Conservation (phyloP, 2,329 filamentous ascomycete species). For the Diaporthe amygdali region DNA sequence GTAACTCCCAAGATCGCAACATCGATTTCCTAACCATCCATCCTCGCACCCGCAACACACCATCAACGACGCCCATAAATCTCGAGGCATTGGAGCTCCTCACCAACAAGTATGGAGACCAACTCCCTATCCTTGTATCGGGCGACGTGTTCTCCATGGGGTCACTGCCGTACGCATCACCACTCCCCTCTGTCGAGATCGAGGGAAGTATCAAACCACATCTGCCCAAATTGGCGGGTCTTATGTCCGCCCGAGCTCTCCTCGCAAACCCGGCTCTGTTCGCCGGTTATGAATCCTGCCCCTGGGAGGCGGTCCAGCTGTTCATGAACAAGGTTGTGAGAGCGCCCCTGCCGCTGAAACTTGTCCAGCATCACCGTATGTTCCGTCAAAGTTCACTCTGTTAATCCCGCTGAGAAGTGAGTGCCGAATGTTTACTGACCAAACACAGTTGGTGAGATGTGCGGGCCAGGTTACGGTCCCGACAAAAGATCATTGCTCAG, state of each 20-base stretch:
- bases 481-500: slow-evolving; percentile 58
- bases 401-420: neutral
- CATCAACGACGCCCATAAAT: slow-evolving; percentile 65
- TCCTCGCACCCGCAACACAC: slow-evolving; percentile 66
- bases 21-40: slow-evolving; percentile 76
- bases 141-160: slow-evolving; percentile 69
- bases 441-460: slow-evolving; percentile 64
- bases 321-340: slow-evolving; percentile 65
- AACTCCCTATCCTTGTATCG: slow-evolving; percentile 70
- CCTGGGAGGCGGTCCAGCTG: slow-evolving; percentile 66
- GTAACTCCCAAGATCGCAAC: slow-evolving; percentile 52
- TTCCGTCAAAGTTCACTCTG: neutral
- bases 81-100: slow-evolving; percentile 64
- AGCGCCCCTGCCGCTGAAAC: slow-evolving; percentile 65
- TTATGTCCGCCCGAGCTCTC: slow-evolving; percentile 74
- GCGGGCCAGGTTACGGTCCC: slow-evolving; percentile 58
- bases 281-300: slow-evolving; percentile 59
- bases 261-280: slow-evolving; percentile 73
- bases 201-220: slow-evolving; percentile 33
- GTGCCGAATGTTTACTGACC: neutral
- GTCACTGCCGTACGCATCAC: slow-evolving; percentile 50
- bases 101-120: slow-evolving; percentile 54
- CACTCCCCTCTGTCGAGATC: slow-evolving; percentile 32
- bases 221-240: slow-evolving; percentile 59
- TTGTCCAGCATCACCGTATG: slow-evolving; percentile 63